Percentiles rank a stretch among this genome's conserved stretches.
These are phyloP conservation scores for Clarireedia hainanense DNA, from an alignment of 2,329 filamentous ascomycete species.

Conservation along the genomic window DNA sequence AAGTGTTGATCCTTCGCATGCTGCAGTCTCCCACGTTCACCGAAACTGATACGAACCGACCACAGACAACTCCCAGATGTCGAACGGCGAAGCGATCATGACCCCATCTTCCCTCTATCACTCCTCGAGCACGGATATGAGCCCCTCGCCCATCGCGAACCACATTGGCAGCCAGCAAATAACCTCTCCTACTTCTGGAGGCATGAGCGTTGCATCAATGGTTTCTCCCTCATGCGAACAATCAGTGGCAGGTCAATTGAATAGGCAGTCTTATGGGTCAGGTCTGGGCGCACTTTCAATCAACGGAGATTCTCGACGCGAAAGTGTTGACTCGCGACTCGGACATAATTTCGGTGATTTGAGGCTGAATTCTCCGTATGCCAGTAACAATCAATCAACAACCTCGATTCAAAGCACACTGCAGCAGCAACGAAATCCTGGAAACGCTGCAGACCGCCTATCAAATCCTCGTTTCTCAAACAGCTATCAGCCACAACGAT, in stretches of 20 bases:
- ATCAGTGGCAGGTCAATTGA: slow-evolving; percentile 16
- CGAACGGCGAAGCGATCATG: slow-evolving; percentile 13
- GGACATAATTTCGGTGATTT: slow-evolving; percentile 65
- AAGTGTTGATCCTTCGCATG: slow-evolving; percentile 19
- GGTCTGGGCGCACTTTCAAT: slow-evolving; percentile 11
- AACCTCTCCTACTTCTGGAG: slow-evolving; percentile 46
- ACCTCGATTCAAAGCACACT: slow-evolving; percentile 66
- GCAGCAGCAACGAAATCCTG: slow-evolving; percentile 57
- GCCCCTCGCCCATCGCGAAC: slow-evolving; percentile 48
- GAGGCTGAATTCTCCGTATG: slow-evolving; percentile 63
- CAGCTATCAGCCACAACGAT: slow-evolving; percentile 48
- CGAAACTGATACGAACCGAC: not conserved
- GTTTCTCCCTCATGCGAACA: slow-evolving; percentile 47
- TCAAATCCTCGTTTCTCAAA: slow-evolving; percentile 52
- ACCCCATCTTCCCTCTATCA: slow-evolving; percentile 33
- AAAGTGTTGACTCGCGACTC: slow-evolving; percentile 74
- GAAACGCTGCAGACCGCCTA: slow-evolving; percentile 37
- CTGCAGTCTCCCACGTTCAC: not conserved
- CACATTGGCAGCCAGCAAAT: slow-evolving; percentile 39
- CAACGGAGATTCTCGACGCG: slow-evolving; percentile 50
- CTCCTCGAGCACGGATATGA: slow-evolving; percentile 47
- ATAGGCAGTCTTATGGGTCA: slow-evolving; percentile 15
- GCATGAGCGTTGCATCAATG: slow-evolving; percentile 61
- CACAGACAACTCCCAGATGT: slow-evolving; percentile 22
- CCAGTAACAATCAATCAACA: slow-evolving; percentile 69